A percentile compares a stretch with the other conserved stretches of the same genome.
phyloP scores from a whole-genome alignment of 2,329 filamentous ascomycete species.

The Cercospora berteroae region DNA sequence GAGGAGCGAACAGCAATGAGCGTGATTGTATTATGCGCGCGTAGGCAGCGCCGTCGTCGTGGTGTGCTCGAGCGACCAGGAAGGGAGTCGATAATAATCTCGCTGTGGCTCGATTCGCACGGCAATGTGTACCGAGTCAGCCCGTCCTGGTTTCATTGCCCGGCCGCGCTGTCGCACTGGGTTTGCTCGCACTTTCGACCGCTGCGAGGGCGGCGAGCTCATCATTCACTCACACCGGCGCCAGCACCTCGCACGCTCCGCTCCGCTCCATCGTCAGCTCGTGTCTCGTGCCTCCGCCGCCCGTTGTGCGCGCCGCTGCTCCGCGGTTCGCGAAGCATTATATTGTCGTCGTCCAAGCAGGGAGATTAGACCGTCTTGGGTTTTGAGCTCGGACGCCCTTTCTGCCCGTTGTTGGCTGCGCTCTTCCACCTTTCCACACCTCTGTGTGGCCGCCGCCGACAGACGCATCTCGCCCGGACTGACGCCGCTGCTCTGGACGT shows the following conservation, averaged over 20 bases:
- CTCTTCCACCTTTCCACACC: conserved; percentile 3
- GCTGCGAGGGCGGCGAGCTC: neutral
- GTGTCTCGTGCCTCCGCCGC: neutral
- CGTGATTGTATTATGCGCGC: neutral
- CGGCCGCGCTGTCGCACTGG: conserved; percentile 12
- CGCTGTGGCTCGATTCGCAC: conserved; percentile 1
- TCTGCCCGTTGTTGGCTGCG: conserved; percentile 3
- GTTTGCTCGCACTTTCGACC: conserved; percentile 8
- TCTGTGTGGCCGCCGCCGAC: conserved; percentile 3
- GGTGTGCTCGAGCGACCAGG: conserved; percentile 1
- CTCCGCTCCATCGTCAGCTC: neutral
- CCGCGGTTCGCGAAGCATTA: neutral
- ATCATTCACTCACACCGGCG: neutral
- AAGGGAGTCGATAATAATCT: neutral
- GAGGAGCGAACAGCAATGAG: neutral
- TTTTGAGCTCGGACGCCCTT: conserved; percentile 4
- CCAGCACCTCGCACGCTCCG: neutral
- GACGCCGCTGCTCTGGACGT: conserved; percentile 7
- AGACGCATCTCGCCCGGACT: neutral
- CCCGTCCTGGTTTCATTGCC: conserved; percentile 4
- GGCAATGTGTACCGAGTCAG: conserved; percentile 17
- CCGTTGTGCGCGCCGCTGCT: neutral
- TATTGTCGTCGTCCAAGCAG: conserved; percentile 3
- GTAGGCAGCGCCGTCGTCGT: neutral
- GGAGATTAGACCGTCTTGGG: conserved; percentile 10